A percentile compares a stretch with the other conserved stretches of the same genome.
Conservation (phyloP, 805 yeast genomes). For the Teunomyces aglyptinius region DNA sequence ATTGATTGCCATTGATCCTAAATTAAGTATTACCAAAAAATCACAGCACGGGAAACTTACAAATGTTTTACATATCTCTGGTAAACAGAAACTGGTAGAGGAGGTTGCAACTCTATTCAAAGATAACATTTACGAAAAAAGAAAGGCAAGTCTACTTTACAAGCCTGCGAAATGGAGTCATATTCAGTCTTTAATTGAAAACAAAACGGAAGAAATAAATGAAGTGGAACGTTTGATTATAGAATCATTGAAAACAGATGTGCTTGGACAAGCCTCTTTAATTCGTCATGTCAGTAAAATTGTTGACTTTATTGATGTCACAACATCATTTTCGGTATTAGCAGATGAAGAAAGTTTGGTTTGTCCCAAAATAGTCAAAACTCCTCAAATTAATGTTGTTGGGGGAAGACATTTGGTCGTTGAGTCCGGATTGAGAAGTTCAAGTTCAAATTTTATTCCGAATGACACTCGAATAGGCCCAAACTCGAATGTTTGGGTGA, state of each 20-base stretch:
- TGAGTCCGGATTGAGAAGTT: constrained; percentile 61
- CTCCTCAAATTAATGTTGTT: constrained; percentile 46
- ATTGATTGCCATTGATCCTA: constrained; percentile 27
- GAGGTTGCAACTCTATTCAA: constrained; percentile 16
- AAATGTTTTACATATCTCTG: constrained; percentile 51
- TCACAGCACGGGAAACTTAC: constrained; percentile 28
- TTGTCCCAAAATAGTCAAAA: constrained; percentile 59
- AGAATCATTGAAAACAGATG: constrained; percentile 43
- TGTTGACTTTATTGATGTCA: constrained; percentile 68
- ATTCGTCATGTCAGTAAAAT: constrained; percentile 51
- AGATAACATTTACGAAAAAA: constrained; percentile 28
- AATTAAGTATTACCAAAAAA: constrained; percentile 25
- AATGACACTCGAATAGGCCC: constrained; percentile 36
- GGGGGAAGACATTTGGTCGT: constrained; percentile 87
- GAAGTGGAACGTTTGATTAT: constrained; percentile 56
- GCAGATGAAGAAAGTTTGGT: constrained; percentile 67
- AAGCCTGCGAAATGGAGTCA: constrained; percentile 51
- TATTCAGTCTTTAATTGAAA: constrained; percentile 50
- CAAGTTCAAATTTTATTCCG: constrained; percentile 47
- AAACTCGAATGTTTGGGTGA: constrained; percentile 18
- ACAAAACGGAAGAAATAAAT: constrained; percentile 46
- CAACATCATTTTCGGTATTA: constrained; percentile 67
- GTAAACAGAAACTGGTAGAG: constrained; percentile 31
- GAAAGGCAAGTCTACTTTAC: constrained; percentile 45
- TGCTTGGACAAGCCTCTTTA: constrained; percentile 42